Evolutionary conservation across 176 grass and related monocot genomes (phyloP), one percentile per base, ranked within the genome.

Genomic region (Phyllostachys edulis): DNA sequence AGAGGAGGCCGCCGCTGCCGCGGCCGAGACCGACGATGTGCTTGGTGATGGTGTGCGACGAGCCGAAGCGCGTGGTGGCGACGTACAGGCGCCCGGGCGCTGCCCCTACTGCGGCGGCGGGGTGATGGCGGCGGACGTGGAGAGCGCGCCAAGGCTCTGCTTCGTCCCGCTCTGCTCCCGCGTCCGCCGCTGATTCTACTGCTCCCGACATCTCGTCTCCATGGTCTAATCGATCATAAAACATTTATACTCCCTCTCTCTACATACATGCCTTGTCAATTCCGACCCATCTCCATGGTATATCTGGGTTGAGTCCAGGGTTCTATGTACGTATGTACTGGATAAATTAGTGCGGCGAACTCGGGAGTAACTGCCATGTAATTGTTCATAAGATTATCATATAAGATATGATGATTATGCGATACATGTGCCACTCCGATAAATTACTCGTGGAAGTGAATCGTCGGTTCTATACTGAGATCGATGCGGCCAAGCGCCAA

Each of bases 81-180:
- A 93, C 72, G 42, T 80, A 87, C 81, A 93, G 89, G 91, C 80
- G 41, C 84, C 86, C 5, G 94, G 91, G 40, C 76, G 44, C 27
- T 96, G 94, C 84, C 94, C 91, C 11, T 96, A 77, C 86, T 96
- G 94, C 80, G 86, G 91, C 50, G 80, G 91, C 8, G 42, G 16
- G 32, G 86, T 95, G 17, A 42, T 92, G 44, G 88, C 88, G 7
- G 65, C 90, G 13, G 93, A 95, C 37, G 89, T 96, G 10, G 80
- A 91, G 87, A 90, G 91, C 63, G 80, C 86, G 6, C 92, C 88
- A 17, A 71, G 89, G 4, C 36, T 93, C 64, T 96, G 86, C 90
- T 96, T 69, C 67, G 50, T 91, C 14, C 88, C 88, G 9, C 42
- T 96, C 77, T 87, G 78, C 81, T 88, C 93, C 81, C 82, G 56